These are phyloP conservation scores for Citrus hindsii DNA, from an alignment of 345 rosid species.

Conservation along the genomic window DNA sequence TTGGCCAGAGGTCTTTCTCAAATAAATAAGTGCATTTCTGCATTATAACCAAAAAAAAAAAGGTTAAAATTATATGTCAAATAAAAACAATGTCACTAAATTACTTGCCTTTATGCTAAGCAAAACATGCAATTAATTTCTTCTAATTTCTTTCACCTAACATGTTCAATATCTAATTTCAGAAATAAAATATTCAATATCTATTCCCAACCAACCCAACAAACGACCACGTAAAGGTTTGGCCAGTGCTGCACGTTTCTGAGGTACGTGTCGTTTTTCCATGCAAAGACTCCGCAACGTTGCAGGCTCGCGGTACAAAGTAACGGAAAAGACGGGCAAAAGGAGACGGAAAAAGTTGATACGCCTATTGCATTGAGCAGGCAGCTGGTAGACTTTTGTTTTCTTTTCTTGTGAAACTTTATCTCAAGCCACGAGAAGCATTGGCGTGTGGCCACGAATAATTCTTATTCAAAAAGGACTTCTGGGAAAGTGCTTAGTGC, in stretches of 20 bases:
- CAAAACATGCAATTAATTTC: background rate
- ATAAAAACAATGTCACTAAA: background rate
- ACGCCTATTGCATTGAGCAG: background rate
- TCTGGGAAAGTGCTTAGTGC: background rate
- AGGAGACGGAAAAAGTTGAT: background rate
- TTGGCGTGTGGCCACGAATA: background rate
- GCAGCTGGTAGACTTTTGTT: background rate
- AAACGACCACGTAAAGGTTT: background rate
- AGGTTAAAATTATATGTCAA: background rate
- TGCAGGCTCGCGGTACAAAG: too few relatives aligned
- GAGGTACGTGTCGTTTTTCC: background rate
- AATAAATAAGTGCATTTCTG: too few relatives aligned
- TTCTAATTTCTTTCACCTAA: background rate
- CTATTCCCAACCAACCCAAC: background rate
- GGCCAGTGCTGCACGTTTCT: background rate
- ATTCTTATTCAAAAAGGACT: background rate
- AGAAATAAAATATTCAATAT: background rate
- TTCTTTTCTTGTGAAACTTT: background rate
- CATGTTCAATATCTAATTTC: too few relatives aligned
- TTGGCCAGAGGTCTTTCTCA: too few relatives aligned
- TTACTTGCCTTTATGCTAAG: background rate
- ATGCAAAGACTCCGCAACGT: background rate
- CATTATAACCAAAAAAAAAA: too few relatives aligned
- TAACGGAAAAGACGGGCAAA: background rate
- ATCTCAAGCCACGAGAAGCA: background rate